Base-by-base conservation (phyloP, 345 rosid genomes). In the Hibiscus tridactylites region DNA sequence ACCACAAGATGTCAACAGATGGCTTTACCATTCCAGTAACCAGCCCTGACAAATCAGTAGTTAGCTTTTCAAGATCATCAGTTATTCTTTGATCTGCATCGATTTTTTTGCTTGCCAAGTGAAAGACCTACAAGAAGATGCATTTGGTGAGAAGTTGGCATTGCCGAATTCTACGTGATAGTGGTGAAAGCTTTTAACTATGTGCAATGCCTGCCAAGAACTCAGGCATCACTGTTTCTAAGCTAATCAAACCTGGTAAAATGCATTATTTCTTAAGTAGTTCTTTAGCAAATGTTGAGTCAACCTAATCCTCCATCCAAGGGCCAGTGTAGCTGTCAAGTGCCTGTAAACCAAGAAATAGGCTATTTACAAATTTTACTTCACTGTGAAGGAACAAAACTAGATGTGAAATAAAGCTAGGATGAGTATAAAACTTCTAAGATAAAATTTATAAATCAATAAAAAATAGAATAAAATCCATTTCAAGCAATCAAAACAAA, bases 11-110 rank as follows among this genome's bases (percentile, higher is more conserved):
- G 82, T 95, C 97, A 66, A 95, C 97, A 11, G 88, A 84, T 73
- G 99, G 99, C 89, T 95, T 92, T 58, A 95, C 98, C 99, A 95
- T 89, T 80, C 98, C 99, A 71, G 99, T 92, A 60, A 95, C 91
- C 65, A 95, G 79, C 68, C 97, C 96, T 33, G 99, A 88, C 72
- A 95, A 84, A 77, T 92, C 97, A 37, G 84, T 61, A 29, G 99
- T 84, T 72, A 95, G 80, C 80, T 92, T 95, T 72, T 92, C 98
- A 47, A 95, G 87, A 87, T 95, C 99, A 62, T 88, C 88, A 52
- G 98, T 95, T 67, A 95, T 83, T 81, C 99, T 83, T 85, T 95
- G 99, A 80, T 95, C 99, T 4, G 97, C 98, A 83, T 95, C 99
- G 72, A 95, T 81, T 62, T 81, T 86, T 86, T 85, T 86, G 80